Evolutionary conservation across 371 early-diverging fungal genomes (phyloP).

Genomic region (Enterocytospora artemiae): DNA sequence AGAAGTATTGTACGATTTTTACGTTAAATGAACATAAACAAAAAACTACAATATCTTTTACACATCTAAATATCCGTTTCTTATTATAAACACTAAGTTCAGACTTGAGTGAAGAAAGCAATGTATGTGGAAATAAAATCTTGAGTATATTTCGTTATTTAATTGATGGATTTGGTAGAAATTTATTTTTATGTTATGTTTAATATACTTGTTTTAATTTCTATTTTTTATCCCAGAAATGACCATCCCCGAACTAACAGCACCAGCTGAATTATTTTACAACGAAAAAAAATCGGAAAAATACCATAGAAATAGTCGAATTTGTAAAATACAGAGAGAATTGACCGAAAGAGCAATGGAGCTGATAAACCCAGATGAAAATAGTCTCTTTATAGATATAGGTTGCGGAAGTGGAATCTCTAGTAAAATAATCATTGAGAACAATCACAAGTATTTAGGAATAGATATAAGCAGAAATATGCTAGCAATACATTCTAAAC

Average conservation of each 20-base stretch:
- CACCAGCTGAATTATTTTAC: conserved; percentile 53
- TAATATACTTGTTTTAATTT: no score
- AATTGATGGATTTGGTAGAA: no score
- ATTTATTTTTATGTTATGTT: no score
- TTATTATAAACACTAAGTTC: no score
- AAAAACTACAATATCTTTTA: no score
- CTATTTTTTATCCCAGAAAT: conserved; percentile 16
- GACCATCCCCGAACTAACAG: conserved; percentile 41
- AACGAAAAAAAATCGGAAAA: conserved; percentile 45
- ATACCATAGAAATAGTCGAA: conserved; percentile 53
- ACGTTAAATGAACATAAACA: no score
- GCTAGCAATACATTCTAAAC: conserved; percentile 59
- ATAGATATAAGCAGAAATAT: conserved; percentile 83
- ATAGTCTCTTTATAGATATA: conserved; percentile 69
- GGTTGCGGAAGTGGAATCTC: conserved; percentile 89
- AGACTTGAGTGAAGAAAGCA: no score
- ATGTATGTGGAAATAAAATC: no score
- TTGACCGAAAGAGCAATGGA: conserved; percentile 53
- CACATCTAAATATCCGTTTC: no score
- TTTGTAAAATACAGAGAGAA: conserved; percentile 50
- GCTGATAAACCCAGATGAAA: conserved; percentile 39
- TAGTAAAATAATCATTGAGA: conserved; percentile 81
- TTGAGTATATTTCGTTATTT: no score
- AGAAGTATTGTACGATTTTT: no score
- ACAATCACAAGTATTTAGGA: conserved; percentile 84